Conservation (phyloP, 805 yeast species). For the Candida ipomoeae region DNA sequence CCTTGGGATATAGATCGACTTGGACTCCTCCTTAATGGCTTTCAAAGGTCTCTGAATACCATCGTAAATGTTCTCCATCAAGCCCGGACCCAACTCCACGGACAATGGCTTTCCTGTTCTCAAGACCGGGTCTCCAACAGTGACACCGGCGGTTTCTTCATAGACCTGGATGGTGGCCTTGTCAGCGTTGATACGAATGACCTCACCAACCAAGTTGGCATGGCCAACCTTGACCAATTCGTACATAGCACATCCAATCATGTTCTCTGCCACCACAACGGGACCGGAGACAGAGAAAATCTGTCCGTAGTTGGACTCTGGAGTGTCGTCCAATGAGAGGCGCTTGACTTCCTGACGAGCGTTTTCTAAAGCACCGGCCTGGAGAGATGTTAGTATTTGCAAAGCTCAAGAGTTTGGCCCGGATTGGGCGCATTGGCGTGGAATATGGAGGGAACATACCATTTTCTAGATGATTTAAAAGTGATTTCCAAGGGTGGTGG, state of each 20-base stretch:
- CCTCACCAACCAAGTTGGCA: slow-evolving; percentile 95
- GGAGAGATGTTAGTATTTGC: slow-evolving; percentile 8
- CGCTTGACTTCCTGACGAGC: slow-evolving; percentile 92
- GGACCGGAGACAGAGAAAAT: slow-evolving; percentile 97
- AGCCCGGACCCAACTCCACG: slow-evolving; percentile 98
- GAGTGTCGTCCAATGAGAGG: slow-evolving; percentile 66
- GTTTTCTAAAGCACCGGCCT: slow-evolving; percentile 97
- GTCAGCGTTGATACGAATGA: slow-evolving; percentile 92
- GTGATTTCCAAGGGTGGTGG: slow-evolving; percentile 1
- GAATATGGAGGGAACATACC: slow-evolving; percentile 8
- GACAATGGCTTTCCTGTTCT: slow-evolving; percentile 99
- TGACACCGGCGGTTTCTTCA: slow-evolving; percentile 98
- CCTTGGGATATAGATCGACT: slow-evolving; percentile 96
- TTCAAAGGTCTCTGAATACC: slow-evolving; percentile 99
- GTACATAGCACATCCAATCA: slow-evolving; percentile 99
- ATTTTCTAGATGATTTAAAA: slow-evolving; percentile 3
- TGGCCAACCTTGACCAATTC: slow-evolving; percentile 98
- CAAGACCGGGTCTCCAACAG: slow-evolving; percentile 97
- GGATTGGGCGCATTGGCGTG: neutral
- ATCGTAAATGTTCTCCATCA: slow-evolving; percentile 98
- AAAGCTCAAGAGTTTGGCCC: too few species aligned
- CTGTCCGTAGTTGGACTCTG: slow-evolving; percentile 79
- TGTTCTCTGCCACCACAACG: slow-evolving; percentile 94
- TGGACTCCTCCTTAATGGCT: slow-evolving; percentile 81
- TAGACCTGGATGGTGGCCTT: slow-evolving; percentile 98